These are phyloP conservation scores for Canavalia ensiformis DNA, from an alignment of 306 rosid genomes.

Conservation along the genomic window DNA sequence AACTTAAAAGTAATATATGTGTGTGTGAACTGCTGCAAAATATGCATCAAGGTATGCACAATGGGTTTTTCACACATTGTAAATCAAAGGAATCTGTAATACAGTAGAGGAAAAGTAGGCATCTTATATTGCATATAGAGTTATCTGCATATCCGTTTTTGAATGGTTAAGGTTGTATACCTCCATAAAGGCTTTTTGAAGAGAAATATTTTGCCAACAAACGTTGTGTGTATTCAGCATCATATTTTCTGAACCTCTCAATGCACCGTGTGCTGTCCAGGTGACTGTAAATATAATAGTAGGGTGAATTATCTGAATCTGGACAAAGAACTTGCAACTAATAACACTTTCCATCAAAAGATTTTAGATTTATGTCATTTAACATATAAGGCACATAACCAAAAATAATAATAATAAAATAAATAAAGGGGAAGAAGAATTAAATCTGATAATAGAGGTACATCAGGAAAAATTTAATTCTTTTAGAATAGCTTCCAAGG, in stretches of 20 bases:
- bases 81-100: constrained; percentile 39
- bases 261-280: constrained; percentile 54
- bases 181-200: constrained; percentile 50
- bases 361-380: neutral
- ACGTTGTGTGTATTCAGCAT: constrained; percentile 53
- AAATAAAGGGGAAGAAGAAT: constrained; percentile 3
- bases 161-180: constrained; percentile 47
- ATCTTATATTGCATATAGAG: constrained; percentile 28
- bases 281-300: constrained; percentile 53
- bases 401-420: neutral
- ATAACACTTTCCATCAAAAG: constrained; percentile 27
- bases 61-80: neutral
- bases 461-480: neutral
- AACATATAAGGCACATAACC: constrained; percentile 30
- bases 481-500: constrained; percentile 26
- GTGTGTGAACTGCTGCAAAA: neutral
- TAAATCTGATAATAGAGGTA: constrained; percentile 19
- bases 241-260: constrained; percentile 58
- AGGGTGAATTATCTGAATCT: constrained; percentile 26
- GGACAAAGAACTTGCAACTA: constrained; percentile 26
- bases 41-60: constrained; percentile 20
- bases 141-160: constrained; percentile 20
- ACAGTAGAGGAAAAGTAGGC: constrained; percentile 27
- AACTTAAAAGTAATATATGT: neutral
- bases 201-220: constrained; percentile 62